phyloP scores from a whole-genome alignment of 257 asterid species.

The Solanum phureja region DNA sequence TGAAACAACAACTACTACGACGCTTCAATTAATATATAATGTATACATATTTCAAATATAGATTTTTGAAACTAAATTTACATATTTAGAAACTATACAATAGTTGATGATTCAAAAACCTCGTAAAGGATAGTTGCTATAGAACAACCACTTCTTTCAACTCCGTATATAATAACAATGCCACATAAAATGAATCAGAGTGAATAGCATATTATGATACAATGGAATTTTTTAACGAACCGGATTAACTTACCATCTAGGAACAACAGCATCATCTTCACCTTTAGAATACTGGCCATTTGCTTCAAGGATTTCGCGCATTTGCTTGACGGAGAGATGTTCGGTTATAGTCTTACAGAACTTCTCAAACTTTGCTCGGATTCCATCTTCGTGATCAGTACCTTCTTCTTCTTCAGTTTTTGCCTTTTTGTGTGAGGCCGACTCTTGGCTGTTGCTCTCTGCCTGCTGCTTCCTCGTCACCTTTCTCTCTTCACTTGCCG shows the following conservation, averaged over 20 bases:
- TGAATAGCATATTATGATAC: not conserved
- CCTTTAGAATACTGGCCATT: constrained; percentile 53
- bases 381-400: not conserved
- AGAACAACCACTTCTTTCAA: not conserved
- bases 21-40: not conserved
- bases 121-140: not conserved
- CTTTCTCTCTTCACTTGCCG: constrained; percentile 36
- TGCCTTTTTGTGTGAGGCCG: constrained; percentile 44
- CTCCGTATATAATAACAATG: not conserved
- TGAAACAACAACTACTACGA: not conserved
- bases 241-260: constrained; percentile 48
- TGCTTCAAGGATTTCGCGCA: constrained; percentile 62
- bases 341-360: constrained; percentile 56
- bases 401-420: constrained; percentile 27
- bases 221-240: fast-evolving
- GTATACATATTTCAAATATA: not conserved
- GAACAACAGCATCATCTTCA: constrained; percentile 67
- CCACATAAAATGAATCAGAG: not conserved
- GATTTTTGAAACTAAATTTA: not conserved
- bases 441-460: constrained; percentile 20
- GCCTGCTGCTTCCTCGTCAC: constrained; percentile 70
- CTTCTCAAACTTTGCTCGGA: constrained; percentile 39
- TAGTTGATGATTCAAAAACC: not conserved
- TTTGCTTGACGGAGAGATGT: constrained; percentile 55
- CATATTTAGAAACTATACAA: not conserved